Conservation (phyloP, 2,329 filamentous ascomycete genomes). For the Rosellinia necatrix region DNA sequence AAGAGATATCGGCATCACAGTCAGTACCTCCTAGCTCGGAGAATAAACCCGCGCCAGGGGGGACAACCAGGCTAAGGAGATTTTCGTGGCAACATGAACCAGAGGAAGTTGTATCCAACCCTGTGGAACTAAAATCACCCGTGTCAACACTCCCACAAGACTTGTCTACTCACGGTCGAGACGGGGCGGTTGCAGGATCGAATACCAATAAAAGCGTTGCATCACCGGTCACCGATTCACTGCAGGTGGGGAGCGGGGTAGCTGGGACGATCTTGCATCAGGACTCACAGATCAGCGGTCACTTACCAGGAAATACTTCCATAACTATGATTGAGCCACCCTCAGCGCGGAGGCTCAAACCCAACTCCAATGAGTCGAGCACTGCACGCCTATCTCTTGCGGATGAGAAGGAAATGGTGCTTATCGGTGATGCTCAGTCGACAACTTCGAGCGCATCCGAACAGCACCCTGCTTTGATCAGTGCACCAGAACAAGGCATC, state of each 20-base stretch:
- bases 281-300: constrained; percentile 45
- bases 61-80: constrained; percentile 30
- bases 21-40: constrained; percentile 32
- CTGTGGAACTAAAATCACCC: constrained; percentile 22
- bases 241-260: constrained; percentile 27
- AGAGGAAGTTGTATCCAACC: constrained; percentile 31
- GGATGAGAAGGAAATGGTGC: constrained; percentile 47
- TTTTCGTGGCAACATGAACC: constrained; percentile 51
- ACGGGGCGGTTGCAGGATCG: background rate
- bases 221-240: constrained; percentile 11
- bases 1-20: constrained; percentile 20
- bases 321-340: constrained; percentile 45
- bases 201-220: constrained; percentile 1
- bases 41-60: constrained; percentile 22
- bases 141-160: constrained; percentile 10
- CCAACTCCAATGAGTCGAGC: constrained; percentile 23
- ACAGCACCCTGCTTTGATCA: constrained; percentile 40
- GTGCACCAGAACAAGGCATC: background rate
- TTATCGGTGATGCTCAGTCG: constrained; percentile 36
- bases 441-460: constrained; percentile 44
- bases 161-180: background rate
- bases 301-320: constrained; percentile 35
- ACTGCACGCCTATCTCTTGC: constrained; percentile 45
- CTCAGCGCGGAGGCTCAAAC: constrained; percentile 40
- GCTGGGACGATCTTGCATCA: constrained; percentile 40